phyloP scores from a whole-genome alignment of 768 basidiomycete genomes.

The Crepidotus variabilis region DNA sequence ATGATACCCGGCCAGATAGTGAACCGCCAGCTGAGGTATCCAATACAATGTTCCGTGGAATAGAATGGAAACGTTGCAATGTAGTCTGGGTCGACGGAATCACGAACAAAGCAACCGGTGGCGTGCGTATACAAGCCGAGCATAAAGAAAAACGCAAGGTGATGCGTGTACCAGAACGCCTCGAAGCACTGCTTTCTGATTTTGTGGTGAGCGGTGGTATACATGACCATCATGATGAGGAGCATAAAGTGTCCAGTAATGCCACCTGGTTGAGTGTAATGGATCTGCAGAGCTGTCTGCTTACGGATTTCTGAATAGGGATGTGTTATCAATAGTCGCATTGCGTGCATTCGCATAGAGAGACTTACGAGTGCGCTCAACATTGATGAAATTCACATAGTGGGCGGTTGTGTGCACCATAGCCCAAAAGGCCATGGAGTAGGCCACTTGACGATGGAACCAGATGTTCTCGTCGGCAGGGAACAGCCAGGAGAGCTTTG shows the following conservation, averaged over 20 bases:
- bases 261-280: slow-evolving; percentile 87
- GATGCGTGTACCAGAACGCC: slow-evolving; percentile 96
- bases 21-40: slow-evolving; percentile 89
- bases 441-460: slow-evolving; percentile 95
- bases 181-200: slow-evolving; percentile 90
- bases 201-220: slow-evolving; percentile 86
- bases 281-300: slow-evolving; percentile 74
- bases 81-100: slow-evolving; percentile 70
- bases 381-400: slow-evolving; percentile 91
- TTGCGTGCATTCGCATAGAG: neutral
- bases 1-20: slow-evolving; percentile 89
- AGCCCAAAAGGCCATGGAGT: slow-evolving; percentile 90
- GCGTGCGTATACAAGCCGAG: slow-evolving; percentile 87
- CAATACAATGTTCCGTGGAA: slow-evolving; percentile 81
- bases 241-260: slow-evolving; percentile 96
- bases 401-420: slow-evolving; percentile 93
- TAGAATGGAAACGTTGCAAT: slow-evolving; percentile 81
- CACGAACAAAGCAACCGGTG: slow-evolving; percentile 93
- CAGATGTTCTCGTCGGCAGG: slow-evolving; percentile 94
- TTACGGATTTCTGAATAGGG: slow-evolving; percentile 66
- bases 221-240: slow-evolving; percentile 90
- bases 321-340: neutral
- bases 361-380: slow-evolving; percentile 78
- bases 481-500: slow-evolving; percentile 76
- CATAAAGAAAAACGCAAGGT: slow-evolving; percentile 94